phyloP scores from a whole-genome alignment of 148 eudicot genomes.

The Vaccinium darrowii region DNA sequence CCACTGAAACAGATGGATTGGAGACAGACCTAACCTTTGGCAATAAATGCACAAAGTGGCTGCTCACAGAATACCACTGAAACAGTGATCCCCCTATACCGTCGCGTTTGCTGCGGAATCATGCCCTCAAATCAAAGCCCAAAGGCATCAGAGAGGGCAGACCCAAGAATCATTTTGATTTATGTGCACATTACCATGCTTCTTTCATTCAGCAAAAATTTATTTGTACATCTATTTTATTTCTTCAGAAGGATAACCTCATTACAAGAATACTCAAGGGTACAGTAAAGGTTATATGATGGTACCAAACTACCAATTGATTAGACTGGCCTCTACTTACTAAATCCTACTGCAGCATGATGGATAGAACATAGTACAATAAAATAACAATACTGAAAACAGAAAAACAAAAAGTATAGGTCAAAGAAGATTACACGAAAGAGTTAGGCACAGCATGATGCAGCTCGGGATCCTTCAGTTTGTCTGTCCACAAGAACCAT shows the following conservation, averaged over 20 bases:
- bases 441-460: constrained; percentile 72
- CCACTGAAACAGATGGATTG: no score
- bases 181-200: no score
- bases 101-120: no score
- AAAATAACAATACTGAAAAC: neutral
- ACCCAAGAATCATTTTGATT: no score
- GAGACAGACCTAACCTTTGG: no score
- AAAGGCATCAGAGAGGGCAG: no score
- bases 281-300: neutral
- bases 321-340: neutral
- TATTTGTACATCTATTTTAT: neutral
- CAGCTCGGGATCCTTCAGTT: constrained; percentile 62
- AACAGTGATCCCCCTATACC: no score
- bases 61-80: no score
- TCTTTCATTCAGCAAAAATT: no score
- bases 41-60: no score
- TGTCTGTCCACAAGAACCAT: constrained; percentile 91
- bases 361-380: neutral
- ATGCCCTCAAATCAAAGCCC: no score
- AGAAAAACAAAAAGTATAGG: neutral
- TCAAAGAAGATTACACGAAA: neutral
- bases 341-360: neutral
- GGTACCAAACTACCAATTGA: neutral
- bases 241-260: neutral
- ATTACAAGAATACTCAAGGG: neutral